Conservation (phyloP, 108 stramenopile species). For the Cyclostephanos invisitatus region DNA sequence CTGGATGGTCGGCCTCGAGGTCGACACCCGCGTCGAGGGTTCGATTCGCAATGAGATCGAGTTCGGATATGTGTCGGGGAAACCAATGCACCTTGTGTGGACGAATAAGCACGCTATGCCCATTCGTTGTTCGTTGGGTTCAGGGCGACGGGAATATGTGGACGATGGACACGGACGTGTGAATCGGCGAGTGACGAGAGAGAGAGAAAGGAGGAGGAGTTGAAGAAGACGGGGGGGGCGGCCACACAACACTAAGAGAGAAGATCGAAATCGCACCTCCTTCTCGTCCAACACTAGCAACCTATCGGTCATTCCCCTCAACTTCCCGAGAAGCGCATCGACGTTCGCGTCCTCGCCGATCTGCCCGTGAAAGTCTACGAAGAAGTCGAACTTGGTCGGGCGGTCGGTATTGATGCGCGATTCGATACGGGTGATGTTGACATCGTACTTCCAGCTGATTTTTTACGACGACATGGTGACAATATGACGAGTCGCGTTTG, state of each 20-base stretch:
- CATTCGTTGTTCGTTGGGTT: too few species aligned
- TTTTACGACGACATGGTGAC: neutral
- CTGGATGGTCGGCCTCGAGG: slow-evolving; percentile 86
- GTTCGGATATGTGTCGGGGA: slow-evolving; percentile 89
- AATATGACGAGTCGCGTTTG: neutral
- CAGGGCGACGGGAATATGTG: too few species aligned
- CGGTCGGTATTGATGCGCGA: slow-evolving; percentile 58
- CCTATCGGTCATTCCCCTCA: slow-evolving; percentile 64
- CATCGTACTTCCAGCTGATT: slow-evolving; percentile 84
- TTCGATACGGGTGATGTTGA: slow-evolving; percentile 92
- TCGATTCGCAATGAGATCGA: slow-evolving; percentile 89
- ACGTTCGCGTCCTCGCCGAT: slow-evolving; percentile 54
- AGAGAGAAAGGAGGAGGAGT: too few species aligned
- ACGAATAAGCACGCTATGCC: too few species aligned
- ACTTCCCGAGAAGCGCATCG: slow-evolving; percentile 54
- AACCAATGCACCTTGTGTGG: slow-evolving; percentile 92
- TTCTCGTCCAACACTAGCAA: slow-evolving; percentile 84
- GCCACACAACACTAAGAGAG: too few species aligned
- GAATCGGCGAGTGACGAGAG: too few species aligned
- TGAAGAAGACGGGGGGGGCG: too few species aligned
- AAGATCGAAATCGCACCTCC: slow-evolving; percentile 47
- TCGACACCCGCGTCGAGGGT: slow-evolving; percentile 87
- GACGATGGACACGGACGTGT: too few species aligned
- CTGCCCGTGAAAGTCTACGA: slow-evolving; percentile 77
- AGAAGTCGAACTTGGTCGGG: slow-evolving; percentile 72